A percentile compares a stretch with the other conserved stretches of the same genome.
These are phyloP conservation scores for Kuraishia ogatae DNA, from an alignment of 805 yeast genomes.

Conservation along the genomic window DNA sequence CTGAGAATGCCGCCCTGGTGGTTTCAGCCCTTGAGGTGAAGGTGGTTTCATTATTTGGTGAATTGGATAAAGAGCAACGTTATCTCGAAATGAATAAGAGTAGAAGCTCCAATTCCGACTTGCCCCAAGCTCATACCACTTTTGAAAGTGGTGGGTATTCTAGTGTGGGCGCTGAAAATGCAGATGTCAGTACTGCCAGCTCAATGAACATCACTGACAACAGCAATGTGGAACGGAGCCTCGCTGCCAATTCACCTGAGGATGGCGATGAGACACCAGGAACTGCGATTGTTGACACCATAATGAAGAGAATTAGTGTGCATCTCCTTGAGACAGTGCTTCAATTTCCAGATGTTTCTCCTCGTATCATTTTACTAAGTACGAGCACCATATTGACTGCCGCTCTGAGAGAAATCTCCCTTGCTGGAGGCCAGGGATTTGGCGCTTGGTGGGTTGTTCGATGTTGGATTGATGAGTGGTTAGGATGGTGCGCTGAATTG, in stretches of 20 bases:
- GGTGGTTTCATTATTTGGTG: slow-evolving; percentile 20
- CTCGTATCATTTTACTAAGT: slow-evolving; percentile 46
- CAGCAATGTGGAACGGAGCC: neutral
- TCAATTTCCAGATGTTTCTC: slow-evolving; percentile 39
- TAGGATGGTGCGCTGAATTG: slow-evolving; percentile 57
- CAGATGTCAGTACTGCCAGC: neutral
- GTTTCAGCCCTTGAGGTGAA: slow-evolving; percentile 23
- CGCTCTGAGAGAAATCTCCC: slow-evolving; percentile 53
- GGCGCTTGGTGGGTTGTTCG: slow-evolving; percentile 71
- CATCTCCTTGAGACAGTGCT: slow-evolving; percentile 13
- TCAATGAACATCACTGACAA: neutral
- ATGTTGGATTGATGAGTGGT: slow-evolving; percentile 71
- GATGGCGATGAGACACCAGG: slow-evolving; percentile 3
- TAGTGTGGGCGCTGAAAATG: neutral
- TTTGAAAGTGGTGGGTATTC: no score
- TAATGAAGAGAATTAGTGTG: slow-evolving; percentile 9
- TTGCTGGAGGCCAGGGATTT: slow-evolving; percentile 49
- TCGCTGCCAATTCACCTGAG: slow-evolving; percentile 1
- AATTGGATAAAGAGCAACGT: neutral
- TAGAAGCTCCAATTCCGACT: neutral
- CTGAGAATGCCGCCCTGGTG: slow-evolving; percentile 20
- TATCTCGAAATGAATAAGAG: neutral
- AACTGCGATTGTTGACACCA: neutral
- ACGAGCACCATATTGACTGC: slow-evolving; percentile 47
- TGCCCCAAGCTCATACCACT: slow-evolving; percentile 3